Conservation (phyloP, 2,329 filamentous ascomycete species). For the Colletotrichum lini region DNA sequence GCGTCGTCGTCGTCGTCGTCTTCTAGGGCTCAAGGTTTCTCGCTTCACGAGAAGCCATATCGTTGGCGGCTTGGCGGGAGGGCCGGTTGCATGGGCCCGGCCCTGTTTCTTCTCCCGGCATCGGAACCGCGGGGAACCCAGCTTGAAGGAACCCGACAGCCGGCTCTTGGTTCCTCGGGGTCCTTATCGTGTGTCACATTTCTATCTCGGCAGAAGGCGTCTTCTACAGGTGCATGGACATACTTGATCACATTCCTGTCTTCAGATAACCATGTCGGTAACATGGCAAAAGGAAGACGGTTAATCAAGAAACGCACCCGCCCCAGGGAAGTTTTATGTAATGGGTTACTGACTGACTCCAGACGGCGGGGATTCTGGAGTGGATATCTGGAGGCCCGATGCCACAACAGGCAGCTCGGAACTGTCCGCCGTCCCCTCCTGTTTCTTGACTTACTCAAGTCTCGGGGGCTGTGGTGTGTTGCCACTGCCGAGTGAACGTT, state of each 20-base stretch:
- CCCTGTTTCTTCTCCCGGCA: constrained; percentile 12
- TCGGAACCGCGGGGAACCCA: constrained; percentile 31
- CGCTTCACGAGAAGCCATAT: constrained; percentile 13
- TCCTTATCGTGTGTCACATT: background rate
- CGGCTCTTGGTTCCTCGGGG: background rate
- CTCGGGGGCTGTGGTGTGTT: background rate
- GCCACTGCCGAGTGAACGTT: background rate
- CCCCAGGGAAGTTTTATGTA: constrained; percentile 19
- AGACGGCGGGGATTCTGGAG: background rate
- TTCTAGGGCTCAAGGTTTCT: constrained; percentile 12
- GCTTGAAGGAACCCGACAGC: constrained; percentile 2
- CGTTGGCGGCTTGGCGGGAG: constrained; percentile 28
- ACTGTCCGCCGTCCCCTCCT: background rate
- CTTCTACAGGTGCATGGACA: background rate
- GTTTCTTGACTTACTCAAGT: too few species aligned
- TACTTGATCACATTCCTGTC: background rate
- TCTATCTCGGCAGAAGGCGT: background rate
- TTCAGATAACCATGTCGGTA: background rate
- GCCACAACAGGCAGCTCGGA: constrained; percentile 22
- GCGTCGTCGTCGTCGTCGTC: background rate
- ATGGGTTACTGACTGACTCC: background rate
- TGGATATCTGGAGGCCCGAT: constrained; percentile 31
- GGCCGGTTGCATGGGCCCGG: constrained; percentile 12
- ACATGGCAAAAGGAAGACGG: constrained; percentile 8
- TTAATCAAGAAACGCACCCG: background rate